Base-by-base conservation (phyloP, 1,284 basidiomycete genomes). In the Ganoderma sinense region DNA sequence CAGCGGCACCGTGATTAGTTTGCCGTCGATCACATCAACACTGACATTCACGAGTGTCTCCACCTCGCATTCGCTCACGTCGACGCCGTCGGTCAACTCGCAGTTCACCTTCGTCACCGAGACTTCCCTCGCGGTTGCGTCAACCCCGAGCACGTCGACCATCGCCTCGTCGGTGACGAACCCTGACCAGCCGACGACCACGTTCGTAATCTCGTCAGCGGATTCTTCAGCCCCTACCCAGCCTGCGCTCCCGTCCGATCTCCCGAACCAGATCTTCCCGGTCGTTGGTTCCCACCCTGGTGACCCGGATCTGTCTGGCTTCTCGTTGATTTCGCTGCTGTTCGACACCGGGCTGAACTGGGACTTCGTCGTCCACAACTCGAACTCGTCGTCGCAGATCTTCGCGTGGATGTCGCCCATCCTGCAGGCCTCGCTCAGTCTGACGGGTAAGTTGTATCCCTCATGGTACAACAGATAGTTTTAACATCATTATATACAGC, bases 181-280 rank as follows among this genome's bases (percentile, higher is more conserved):
- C 77, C 89, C 92, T 11, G 92, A 93, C 74, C 79, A 82, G 66
- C 78, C 84, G 0, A 78, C 84, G 10, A 86, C 87, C 0, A 87
- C 87, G 1, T 13, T 84, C 16, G 74, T 80, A 13, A 29, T 76
- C 51, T 71, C 76, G 11, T 75, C 78, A 2, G 70, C 80, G 5
- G 75, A 80, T n/a, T 61, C 82, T 0, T 72, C 79, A 20, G 80
- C 20, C 20, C 45, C 85, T 2, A 77, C 80, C 0, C 72, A 79
- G 5, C 78, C 82, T 3, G 75, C 86, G 0, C 82, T 94, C 26
- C 93, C 93, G 0, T 80, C 84, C 0, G 84, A 84, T 67, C 80
- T 94, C 4, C 91, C 93, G 20, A 80, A 75, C 16, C 81, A 84
- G 69, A 93, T 94, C 69, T 85, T 87, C 64, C 89, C 92, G n/a